Conservation (phyloP, 2,329 filamentous ascomycete genomes). For the Claviceps sp. region DNA sequence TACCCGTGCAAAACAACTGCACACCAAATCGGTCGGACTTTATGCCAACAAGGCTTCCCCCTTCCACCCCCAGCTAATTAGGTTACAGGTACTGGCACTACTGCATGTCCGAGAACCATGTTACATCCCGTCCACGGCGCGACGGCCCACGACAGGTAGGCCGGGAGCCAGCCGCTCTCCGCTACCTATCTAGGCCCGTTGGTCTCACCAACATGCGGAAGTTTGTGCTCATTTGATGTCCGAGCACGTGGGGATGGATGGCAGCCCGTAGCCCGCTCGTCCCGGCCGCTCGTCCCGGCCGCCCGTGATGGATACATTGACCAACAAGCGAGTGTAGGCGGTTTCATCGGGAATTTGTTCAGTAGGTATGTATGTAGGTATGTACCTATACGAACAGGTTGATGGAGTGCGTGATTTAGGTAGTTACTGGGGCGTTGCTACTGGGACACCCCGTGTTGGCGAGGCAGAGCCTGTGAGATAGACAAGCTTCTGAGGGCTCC, state of each 20-base stretch:
- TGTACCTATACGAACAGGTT: neutral
- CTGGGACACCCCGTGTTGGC: neutral
- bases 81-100: too few species aligned
- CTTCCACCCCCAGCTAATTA: too few species aligned
- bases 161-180: neutral
- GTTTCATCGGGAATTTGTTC: neutral
- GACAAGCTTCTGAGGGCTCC: too few species aligned
- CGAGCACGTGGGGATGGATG: too few species aligned
- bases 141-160: neutral
- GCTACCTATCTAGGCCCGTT: neutral
- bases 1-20: too few species aligned
- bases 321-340: neutral
- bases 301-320: too few species aligned
- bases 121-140: neutral
- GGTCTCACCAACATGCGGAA: constrained; percentile 1
- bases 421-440: neutral
- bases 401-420: neutral
- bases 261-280: too few species aligned
- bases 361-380: neutral
- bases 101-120: neutral
- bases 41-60: too few species aligned
- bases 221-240: too few species aligned
- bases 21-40: too few species aligned
- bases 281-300: too few species aligned
- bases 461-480: neutral